Evolutionary conservation across 192 early-diverging fungal species (phyloP).

Genomic region (Coemansia sp.): DNA sequence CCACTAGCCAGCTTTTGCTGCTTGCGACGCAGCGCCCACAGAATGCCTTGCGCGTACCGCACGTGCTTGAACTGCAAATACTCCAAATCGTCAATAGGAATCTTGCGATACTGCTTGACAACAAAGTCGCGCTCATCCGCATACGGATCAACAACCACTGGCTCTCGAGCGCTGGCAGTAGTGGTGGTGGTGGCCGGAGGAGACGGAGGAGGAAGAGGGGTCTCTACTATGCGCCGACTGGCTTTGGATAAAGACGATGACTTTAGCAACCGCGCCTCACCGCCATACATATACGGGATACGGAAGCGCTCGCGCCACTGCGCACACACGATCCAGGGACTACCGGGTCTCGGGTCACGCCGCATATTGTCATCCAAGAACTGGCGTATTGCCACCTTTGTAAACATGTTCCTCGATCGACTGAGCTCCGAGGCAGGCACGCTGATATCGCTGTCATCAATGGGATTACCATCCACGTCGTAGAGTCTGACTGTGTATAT

Average conservation of each 20-base stretch:
- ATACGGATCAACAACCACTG: constrained; percentile 39
- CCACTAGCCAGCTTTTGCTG: constrained; percentile 8
- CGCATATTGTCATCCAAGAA: constrained; percentile 48
- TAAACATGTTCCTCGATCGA: constrained; percentile 52
- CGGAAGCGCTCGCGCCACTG: constrained; percentile 54
- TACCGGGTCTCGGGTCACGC: constrained; percentile 28
- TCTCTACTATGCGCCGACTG: not conserved
- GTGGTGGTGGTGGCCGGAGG: too few species aligned
- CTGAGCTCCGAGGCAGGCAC: constrained; percentile 43
- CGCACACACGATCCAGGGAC: constrained; percentile 42
- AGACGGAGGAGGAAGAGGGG: not conserved
- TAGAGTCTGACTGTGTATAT: constrained; percentile 42
- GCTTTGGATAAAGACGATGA: not conserved
- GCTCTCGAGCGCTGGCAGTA: not conserved
- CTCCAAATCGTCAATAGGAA: constrained; percentile 87
- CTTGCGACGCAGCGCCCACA: constrained; percentile 30
- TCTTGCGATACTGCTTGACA: constrained; percentile 59
- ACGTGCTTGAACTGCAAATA: constrained; percentile 58
- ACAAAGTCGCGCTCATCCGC: constrained; percentile 31
- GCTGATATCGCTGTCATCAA: constrained; percentile 49
- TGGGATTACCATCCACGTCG: constrained; percentile 37
- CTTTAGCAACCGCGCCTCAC: constrained; percentile 31
- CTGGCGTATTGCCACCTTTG: constrained; percentile 50
- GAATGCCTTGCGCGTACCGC: constrained; percentile 23
- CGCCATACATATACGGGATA: constrained; percentile 47